Evolutionary conservation across 148 eudicot genomes (phyloP), one percentile per base, ranked within the genome.

Genomic region (Silene conica): DNA sequence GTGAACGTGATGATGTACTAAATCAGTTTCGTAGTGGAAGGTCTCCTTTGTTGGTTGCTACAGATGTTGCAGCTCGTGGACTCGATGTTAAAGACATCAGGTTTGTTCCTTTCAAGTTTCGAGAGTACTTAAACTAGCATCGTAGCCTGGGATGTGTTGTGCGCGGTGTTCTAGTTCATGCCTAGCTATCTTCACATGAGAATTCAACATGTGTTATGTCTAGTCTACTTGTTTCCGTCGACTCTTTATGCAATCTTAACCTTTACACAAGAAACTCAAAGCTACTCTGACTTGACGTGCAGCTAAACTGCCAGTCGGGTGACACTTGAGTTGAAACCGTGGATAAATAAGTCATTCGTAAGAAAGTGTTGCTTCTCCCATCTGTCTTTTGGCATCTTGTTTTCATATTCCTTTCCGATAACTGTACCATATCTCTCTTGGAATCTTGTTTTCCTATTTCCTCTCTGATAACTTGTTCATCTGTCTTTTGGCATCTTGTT

Each of bases 51-150:
- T 90, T 94, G 76, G 98, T 93, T n/a, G 98, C 98, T 31, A 93
- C 98, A 76, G 98, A 93, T 83, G 98, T 93, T 76, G 98, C 98
- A 54, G 95, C 98, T 63, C 97, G 98, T 76, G 98, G 98, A 52
- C 82, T 93, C 67, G 97, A 93, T 60, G 60, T 93, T 25, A 93
- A 91, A 82, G 98, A 93, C 85, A 89, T 93, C 67, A 93, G 94
- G 98, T 93, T 73, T 41, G 85, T 73, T 61, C 61, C 63, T 67
- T 15, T 15, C 59, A 66, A 11, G 16, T 67, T 15, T 15, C 59
- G 57, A 11, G 16, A 46, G 12, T 60, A 28, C 74, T 55, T 58
- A 20, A 31, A 13, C 3, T 73, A 23, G 11, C 68, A 61, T 23
- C 13, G 26, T 18, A 28, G 18, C 52, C 41, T 19, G 26, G 6